Base-by-base conservation (phyloP, 371 early-diverging fungal species). In the Mucor circinelloides region DNA sequence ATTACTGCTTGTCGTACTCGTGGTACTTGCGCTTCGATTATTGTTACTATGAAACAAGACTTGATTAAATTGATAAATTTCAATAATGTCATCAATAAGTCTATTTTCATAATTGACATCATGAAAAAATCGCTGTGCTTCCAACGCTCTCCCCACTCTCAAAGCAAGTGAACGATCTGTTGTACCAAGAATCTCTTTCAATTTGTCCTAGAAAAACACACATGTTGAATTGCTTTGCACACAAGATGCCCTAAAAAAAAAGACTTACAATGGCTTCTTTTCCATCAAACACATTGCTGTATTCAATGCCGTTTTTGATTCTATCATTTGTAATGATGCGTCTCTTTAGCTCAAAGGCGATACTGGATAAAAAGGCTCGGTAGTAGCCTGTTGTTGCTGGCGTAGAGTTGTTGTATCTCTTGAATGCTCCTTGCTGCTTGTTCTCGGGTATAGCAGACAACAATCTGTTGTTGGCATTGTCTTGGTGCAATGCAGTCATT, bases 271-370 rank as follows among this genome's bases (percentile, higher is more conserved):
- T 93, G 15, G 91, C 95, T 28, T 93, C 92, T 65, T 87, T 80
- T 17, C 95, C 97, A 44, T 88, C 85, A 77, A 95, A 95, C 64
- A 90, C 90, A 64, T 88, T 85, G 38, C 80, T 85, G 73, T 95
- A 93, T 73, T 93, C 91, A 23, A 95, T 79, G 8, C 82, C 85
- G 69, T 95, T 91, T 67, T 92, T 92, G 48, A 82, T 83, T 38
- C 90, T 85, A 9, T 88, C 85, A 48, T 74, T 72, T 21, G 73
- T 58, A 17, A 77, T 76, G 15, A 83, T 75, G 17, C 83, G 71
- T 44, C 77, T 73, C 17, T 85, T 82, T 72, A 96, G 90, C 19
- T 87, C 88, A 48, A 79, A 82, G 4, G 95, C 94, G 7, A 95
- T 90, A 54, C 87, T 79, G 10, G 93, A 93, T 13, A 95, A 83